Conservation (phyloP, 2,329 filamentous ascomycete genomes). For the Calonectria pauciramosa region DNA sequence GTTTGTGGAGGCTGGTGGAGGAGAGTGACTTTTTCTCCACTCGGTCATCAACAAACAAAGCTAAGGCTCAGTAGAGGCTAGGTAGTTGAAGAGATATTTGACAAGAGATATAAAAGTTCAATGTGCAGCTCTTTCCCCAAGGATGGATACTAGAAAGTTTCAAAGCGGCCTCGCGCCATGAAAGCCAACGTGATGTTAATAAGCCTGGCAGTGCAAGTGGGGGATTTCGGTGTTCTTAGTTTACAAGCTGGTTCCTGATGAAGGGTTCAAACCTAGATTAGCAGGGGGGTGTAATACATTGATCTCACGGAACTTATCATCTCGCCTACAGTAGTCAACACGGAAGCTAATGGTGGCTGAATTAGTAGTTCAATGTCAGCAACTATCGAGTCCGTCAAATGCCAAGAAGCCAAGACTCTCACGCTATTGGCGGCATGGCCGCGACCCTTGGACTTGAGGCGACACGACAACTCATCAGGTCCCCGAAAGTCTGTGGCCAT, state of each 20-base stretch:
- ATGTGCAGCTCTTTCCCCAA: background rate
- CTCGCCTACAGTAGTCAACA: background rate
- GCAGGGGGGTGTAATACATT: background rate
- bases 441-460: background rate
- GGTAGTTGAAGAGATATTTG: constrained; percentile 7
- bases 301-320: background rate
- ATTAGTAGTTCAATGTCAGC: background rate
- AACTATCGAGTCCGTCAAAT: background rate
- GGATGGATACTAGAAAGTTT: background rate
- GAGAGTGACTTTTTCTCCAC: constrained; percentile 69
- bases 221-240: background rate
- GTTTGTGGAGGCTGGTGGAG: constrained; percentile 75
- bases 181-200: background rate
- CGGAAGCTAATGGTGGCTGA: background rate
- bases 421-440: background rate
- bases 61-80: constrained; percentile 37
- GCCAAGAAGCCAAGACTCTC: background rate
- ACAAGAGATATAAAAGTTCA: constrained; percentile 11
- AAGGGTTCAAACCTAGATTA: background rate
- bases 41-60: constrained; percentile 53
- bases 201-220: background rate
- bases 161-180: background rate
- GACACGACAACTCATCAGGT: background rate
- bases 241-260: background rate
- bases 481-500: background rate